Evolutionary conservation across 202 grass and related monocot genomes (phyloP), one percentile per base, ranked within the genome.

Genomic region (Panicum hallii): DNA sequence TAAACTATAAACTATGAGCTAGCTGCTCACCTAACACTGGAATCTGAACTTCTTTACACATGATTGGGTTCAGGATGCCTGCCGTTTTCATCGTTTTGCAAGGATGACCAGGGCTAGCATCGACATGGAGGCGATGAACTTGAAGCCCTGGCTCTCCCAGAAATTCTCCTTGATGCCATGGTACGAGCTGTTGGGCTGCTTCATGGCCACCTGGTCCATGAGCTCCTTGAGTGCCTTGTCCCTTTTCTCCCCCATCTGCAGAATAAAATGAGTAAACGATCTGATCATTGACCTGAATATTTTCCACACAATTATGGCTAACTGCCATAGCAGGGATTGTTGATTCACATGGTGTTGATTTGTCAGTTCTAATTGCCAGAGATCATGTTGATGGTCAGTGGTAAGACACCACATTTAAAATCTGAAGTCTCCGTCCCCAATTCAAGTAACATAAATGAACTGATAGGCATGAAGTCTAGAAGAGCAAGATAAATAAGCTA

Each of bases 211-310:
- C 80, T 92, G 91, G 84, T 94, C 90, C 88, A 89, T 99, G 69
- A 99, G 79, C 32, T 99, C 97, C 85, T 92, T 99, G 67, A 96
- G 63, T 8, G 92, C 90, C 57, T 89, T 96, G 56, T 99, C 93
- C 87, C 91, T 92, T 69, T 90, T 99, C 84, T 99, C 90, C 61
- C 93, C 93, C 73, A 88, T 81, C 97, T 99, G 84, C 85, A 90
- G 16, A 72, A 81, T 19, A 28, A 30, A 55, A 82, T 46, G 23
- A 44, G 11, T 14, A 60, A 26, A 46, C 23, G 3, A 71, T 71
- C 40, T 34, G 40, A 71, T 45, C 52, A 60, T 88, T 91, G 56
- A 81, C 77, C 47, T 72, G 30, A 65, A 84, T 68, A 84, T 65
- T 81, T 72, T 87, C 10, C 1, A 11, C 6, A 63, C 44, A 17